Conservation (phyloP, 1,284 basidiomycete species). For the Gomphus bonarii region DNA sequence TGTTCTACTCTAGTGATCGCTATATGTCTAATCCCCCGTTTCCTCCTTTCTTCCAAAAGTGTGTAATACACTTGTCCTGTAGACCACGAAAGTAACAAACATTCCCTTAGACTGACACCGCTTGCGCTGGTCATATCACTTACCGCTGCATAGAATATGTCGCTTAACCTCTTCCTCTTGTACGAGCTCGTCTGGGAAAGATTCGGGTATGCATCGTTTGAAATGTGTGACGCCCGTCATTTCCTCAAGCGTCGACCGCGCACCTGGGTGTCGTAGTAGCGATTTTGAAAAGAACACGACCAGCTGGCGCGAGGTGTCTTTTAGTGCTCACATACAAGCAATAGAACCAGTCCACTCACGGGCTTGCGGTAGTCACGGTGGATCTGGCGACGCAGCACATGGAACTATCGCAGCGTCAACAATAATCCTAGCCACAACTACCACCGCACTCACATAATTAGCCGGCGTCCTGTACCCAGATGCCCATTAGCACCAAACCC, state of each 20-base stretch:
- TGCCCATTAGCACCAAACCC: slow-evolving; percentile 13
- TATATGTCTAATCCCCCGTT: slow-evolving; percentile 82
- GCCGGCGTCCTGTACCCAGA: slow-evolving; percentile 58
- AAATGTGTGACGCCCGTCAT: slow-evolving; percentile 87
- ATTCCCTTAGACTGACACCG: background rate
- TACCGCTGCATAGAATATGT: slow-evolving; percentile 83
- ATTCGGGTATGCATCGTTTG: slow-evolving; percentile 88
- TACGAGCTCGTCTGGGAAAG: slow-evolving; percentile 61
- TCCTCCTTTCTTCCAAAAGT: slow-evolving; percentile 82
- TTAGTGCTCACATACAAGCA: background rate
- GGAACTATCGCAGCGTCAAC: slow-evolving; percentile 48
- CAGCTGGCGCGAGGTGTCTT: slow-evolving; percentile 34
- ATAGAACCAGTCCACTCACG: slow-evolving; percentile 27
- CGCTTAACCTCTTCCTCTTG: slow-evolving; percentile 81
- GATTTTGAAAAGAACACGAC: slow-evolving; percentile 96
- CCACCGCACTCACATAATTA: slow-evolving; percentile 60
- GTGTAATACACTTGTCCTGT: slow-evolving; percentile 90
- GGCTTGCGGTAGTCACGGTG: slow-evolving; percentile 97
- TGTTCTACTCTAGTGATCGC: slow-evolving; percentile 95
- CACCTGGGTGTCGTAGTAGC: slow-evolving; percentile 87
- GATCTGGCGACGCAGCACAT: slow-evolving; percentile 90
- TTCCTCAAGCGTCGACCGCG: slow-evolving; percentile 80
- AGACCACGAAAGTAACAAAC: background rate
- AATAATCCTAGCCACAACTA: background rate
- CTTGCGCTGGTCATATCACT: slow-evolving; percentile 6